Evolutionary conservation across 371 early-diverging fungal species (phyloP).

Genomic region (Syncephalastrum sp.): DNA sequence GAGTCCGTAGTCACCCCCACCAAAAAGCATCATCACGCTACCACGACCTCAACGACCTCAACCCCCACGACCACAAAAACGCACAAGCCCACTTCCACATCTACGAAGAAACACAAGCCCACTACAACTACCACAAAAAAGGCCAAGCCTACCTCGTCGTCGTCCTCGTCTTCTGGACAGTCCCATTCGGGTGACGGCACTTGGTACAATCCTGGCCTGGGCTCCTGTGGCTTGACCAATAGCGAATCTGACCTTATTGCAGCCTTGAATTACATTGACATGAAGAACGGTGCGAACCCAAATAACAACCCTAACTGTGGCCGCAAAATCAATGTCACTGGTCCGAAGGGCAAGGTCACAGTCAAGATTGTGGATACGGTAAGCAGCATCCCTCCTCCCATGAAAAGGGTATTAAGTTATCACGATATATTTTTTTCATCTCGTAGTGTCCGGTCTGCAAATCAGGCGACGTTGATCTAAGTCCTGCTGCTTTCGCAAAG

Average conservation of each 20-base stretch:
- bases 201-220: conserved; percentile 18
- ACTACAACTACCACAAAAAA: conserved; percentile 8
- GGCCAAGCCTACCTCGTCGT: conserved; percentile 6
- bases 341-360: conserved; percentile 27
- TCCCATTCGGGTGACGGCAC: conserved; percentile 42
- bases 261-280: conserved; percentile 20
- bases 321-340: conserved; percentile 19
- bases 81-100: neutral
- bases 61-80: neutral
- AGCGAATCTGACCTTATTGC: conserved; percentile 14
- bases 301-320: conserved; percentile 33
- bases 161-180: neutral
- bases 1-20: neutral
- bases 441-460: conserved; percentile 35
- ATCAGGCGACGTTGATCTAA: conserved; percentile 40
- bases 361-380: conserved; percentile 28
- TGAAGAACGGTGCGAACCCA: conserved; percentile 19
- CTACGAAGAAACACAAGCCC: conserved; percentile 10
- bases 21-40: neutral
- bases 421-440: too few species aligned
- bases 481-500: conserved; percentile 45
- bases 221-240: conserved; percentile 18
- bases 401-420: too few species aligned
- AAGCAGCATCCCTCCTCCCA: neutral
- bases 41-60: neutral